Conservation (phyloP, 345 rosid genomes). For the Aurinia saxatilis region DNA sequence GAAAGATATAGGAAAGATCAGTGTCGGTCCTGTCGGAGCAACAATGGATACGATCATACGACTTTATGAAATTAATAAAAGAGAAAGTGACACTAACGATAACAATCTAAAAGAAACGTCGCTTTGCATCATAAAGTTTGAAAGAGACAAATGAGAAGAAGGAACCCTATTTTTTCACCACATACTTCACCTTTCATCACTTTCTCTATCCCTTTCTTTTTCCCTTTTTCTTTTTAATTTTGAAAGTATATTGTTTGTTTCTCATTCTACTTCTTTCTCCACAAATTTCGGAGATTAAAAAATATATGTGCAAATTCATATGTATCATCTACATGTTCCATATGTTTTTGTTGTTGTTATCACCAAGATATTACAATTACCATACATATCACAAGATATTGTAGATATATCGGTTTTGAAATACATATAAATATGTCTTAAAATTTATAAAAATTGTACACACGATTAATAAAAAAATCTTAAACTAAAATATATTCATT, state of each 20-base stretch:
- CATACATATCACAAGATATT: no score
- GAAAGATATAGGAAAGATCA: constrained; percentile 20
- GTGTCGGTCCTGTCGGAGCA: constrained; percentile 28
- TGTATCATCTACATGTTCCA: neutral
- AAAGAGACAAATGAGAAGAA: constrained; percentile 40
- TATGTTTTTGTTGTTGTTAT: constrained; percentile 1
- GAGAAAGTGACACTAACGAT: constrained; percentile 19
- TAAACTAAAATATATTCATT: no score
- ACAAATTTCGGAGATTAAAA: neutral
- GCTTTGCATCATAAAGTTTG: constrained; percentile 46
- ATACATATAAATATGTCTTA: no score
- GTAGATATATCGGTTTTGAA: no score
- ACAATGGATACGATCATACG: constrained; percentile 19
- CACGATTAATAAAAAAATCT: no score
- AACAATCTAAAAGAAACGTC: neutral
- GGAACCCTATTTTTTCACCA: constrained; percentile 42
- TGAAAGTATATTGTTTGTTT: neutral
- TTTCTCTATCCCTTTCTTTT: constrained; percentile 17
- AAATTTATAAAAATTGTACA: no score
- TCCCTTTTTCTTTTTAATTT: neutral
- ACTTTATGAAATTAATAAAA: constrained; percentile 20
- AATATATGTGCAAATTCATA: neutral
- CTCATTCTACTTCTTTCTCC: neutral
- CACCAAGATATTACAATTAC: neutral
- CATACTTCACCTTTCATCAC: constrained; percentile 35